Evolutionary conservation across 345 rosid genomes (phyloP).

Genomic region (Durio zibethinus): DNA sequence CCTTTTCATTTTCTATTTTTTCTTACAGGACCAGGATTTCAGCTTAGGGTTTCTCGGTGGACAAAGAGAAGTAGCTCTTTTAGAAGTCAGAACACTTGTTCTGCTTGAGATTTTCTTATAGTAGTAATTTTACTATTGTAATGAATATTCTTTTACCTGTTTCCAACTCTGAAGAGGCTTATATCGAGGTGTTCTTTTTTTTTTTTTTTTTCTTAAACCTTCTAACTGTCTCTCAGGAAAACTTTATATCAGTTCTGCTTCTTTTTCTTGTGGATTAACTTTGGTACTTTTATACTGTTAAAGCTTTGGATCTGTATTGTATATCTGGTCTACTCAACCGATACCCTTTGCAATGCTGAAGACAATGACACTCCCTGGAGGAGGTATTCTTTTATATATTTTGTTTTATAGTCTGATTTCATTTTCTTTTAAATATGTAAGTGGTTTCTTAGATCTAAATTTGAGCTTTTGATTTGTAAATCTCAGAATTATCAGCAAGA

Average conservation of each 20-base stretch:
- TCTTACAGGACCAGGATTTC: slow-evolving; percentile 4
- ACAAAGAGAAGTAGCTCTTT: background rate
- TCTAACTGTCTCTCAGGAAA: background rate
- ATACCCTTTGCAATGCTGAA: slow-evolving; percentile 16
- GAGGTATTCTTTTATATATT: background rate
- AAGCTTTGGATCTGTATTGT: slow-evolving; percentile 15
- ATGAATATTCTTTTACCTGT: background rate
- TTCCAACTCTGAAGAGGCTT: background rate
- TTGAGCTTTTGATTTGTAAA: background rate
- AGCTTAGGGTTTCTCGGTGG: slow-evolving; percentile 26
- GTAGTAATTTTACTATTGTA: background rate
- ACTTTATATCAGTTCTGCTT: background rate
- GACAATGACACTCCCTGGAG: background rate
- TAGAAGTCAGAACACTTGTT: background rate
- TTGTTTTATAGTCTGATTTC: slow-evolving; percentile 5
- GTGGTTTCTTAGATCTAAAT: slow-evolving; percentile 11
- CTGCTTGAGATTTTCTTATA: background rate
- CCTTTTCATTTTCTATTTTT: background rate
- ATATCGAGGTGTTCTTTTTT: background rate
- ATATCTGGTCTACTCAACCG: slow-evolving; percentile 27
- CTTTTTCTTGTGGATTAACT: background rate
- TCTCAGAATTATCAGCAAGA: background rate
- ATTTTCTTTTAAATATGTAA: background rate
- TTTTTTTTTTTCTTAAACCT: background rate
- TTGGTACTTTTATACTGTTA: background rate